Percentiles rank a stretch among this genome's conserved stretches.
Conservation (phyloP, 495 filamentous ascomycete species). For the Umbilicaria muhlenbergii region DNA sequence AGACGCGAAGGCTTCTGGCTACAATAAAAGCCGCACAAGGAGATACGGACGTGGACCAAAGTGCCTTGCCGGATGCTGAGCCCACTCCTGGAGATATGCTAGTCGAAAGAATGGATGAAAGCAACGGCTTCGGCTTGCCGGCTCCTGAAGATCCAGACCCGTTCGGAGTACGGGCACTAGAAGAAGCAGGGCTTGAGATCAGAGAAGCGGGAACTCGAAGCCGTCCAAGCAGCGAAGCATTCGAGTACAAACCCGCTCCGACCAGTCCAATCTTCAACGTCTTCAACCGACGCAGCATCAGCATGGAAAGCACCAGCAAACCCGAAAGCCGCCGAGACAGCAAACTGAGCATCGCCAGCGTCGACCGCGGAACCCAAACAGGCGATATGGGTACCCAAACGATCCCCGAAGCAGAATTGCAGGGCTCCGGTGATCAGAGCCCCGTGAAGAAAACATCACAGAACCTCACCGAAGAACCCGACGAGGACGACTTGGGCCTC, state of each 20-base stretch:
- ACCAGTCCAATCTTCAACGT: slow-evolving; percentile 59
- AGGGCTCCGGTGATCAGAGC: slow-evolving; percentile 13
- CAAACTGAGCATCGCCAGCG: slow-evolving; percentile 46
- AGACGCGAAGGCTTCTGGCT: slow-evolving; percentile 51
- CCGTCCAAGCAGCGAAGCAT: slow-evolving; percentile 54
- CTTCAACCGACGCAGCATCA: slow-evolving; percentile 42
- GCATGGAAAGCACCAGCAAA: slow-evolving; percentile 42
- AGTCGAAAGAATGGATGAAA: slow-evolving; percentile 27
- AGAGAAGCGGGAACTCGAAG: slow-evolving; percentile 61
- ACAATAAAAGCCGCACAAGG: slow-evolving; percentile 80
- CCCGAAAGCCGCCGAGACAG: slow-evolving; percentile 33
- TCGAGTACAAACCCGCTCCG: slow-evolving; percentile 65
- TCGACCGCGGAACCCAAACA: slow-evolving; percentile 43
- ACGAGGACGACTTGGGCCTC: slow-evolving; percentile 12
- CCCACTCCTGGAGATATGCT: slow-evolving; percentile 63
- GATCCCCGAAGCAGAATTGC: slow-evolving; percentile 23
- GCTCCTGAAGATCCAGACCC: slow-evolving; percentile 65
- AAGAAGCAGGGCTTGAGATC: slow-evolving; percentile 73
- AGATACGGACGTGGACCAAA: slow-evolving; percentile 51
- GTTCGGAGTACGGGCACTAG: slow-evolving; percentile 71
- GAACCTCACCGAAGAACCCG: slow-evolving; percentile 21
- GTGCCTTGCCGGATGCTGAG: slow-evolving; percentile 32
- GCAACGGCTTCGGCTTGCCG: slow-evolving; percentile 55
- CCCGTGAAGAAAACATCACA: slow-evolving; percentile 22
- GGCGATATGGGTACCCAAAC: slow-evolving; percentile 40